Evolutionary conservation across 2,329 filamentous ascomycete species (phyloP).

Genomic region (Chaetomium sp.): DNA sequence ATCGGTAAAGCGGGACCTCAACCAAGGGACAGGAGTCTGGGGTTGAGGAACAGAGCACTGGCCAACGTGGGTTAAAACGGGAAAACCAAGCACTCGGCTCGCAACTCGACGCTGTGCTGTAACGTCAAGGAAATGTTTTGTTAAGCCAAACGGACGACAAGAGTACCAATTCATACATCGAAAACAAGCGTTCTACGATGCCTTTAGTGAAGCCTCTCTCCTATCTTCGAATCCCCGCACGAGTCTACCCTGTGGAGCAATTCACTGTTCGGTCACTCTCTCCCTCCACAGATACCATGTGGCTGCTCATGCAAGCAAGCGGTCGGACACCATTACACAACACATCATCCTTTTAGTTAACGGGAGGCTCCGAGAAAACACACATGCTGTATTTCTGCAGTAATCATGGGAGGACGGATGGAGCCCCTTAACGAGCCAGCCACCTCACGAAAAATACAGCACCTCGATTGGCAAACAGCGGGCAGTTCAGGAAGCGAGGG

Average conservation of each 20-base stretch:
- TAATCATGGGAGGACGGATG: no score
- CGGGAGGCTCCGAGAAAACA: no score
- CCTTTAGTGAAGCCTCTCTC: no score
- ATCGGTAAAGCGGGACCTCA: slow-evolving; percentile 1
- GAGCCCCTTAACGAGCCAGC: no score
- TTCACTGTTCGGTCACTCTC: neutral
- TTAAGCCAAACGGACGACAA: neutral
- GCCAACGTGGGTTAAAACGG: neutral
- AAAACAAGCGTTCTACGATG: no score
- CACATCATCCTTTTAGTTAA: no score
- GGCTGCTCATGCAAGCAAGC: neutral
- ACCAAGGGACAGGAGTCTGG: slow-evolving; percentile 8
- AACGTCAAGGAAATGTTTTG: neutral
- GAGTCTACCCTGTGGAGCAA: neutral
- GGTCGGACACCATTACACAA: no score
- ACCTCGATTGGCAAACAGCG: neutral
- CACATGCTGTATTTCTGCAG: no score
- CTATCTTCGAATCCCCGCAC: neutral
- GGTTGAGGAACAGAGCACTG: neutral
- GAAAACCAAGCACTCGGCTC: no score
- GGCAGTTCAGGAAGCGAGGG: neutral
- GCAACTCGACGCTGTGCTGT: neutral
- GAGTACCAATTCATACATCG: neutral
- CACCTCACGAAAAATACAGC: no score
- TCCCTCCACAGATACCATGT: neutral